A percentile compares a stretch with the other conserved stretches of the same genome.
These are phyloP conservation scores for Cladosporium sp. DNA, from an alignment of 2,329 filamentous ascomycete species.

Conservation along the genomic window DNA sequence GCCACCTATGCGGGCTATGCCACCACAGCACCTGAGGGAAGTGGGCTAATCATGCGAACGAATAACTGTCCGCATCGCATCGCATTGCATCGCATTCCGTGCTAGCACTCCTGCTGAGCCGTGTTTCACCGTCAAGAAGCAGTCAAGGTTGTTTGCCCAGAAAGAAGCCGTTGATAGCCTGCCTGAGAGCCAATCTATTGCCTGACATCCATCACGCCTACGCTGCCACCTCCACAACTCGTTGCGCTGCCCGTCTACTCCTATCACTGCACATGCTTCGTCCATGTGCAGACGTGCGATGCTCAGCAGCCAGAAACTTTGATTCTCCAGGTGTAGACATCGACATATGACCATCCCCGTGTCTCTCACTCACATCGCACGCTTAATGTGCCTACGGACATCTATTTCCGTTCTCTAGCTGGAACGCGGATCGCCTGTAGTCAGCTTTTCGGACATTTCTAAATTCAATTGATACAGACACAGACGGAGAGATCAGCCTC, in stretches of 20 bases:
- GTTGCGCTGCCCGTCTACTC: background rate
- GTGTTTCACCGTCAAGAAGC: too few relatives aligned
- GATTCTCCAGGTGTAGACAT: too few relatives aligned
- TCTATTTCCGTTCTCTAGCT: background rate
- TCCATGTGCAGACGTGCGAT: too few relatives aligned
- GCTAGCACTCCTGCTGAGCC: too few relatives aligned
- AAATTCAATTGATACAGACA: background rate
- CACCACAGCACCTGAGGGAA: background rate
- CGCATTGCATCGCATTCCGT: background rate
- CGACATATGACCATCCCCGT: too few relatives aligned
- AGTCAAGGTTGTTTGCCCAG: slow-evolving; percentile 1
- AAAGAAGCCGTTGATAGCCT: too few relatives aligned
- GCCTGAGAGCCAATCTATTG: slow-evolving; percentile 1
- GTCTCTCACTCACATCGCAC: too few relatives aligned
- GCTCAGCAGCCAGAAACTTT: too few relatives aligned
- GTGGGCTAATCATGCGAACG: background rate
- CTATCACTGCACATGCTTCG: too few relatives aligned
- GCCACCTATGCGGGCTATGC: too few relatives aligned
- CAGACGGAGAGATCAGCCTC: too few relatives aligned
- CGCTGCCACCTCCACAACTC: background rate
- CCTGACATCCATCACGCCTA: background rate
- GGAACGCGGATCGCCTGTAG: slow-evolving; percentile 9
- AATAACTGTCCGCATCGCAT: background rate
- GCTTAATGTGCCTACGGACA: background rate
- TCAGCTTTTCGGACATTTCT: slow-evolving; percentile 1